Base-by-base conservation (phyloP, 805 yeast genomes). In the Sugiyamaella floridensis region DNA sequence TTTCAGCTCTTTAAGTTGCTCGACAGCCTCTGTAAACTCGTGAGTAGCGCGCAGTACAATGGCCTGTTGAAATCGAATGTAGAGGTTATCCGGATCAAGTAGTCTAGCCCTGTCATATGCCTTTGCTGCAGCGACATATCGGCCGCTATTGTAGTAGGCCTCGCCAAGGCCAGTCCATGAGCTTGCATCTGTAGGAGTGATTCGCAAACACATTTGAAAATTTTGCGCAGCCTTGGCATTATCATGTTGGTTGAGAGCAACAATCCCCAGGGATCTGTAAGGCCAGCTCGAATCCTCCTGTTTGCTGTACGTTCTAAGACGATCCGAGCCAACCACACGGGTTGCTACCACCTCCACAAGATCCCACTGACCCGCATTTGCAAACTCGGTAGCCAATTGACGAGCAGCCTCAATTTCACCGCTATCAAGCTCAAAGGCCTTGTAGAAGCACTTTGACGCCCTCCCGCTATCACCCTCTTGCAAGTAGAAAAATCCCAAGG, bases 111-210 rank as follows among this genome's bases (percentile, higher is more conserved):
- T 82, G 29, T 72, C 74, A 60, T 89, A 86, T 1, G 93, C 97
- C 66, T 86, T 89, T 9, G 79, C 74, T 0, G 96, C 88, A 2
- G 98, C 95, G 52, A 87, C 90, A 44, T 84, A 72, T 55, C 96
- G 76, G 1, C 99, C 99, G 66, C 93, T 81, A 22, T 82, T 79
- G 51, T 78, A 73, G 66, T 93, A 93, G 0, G 97, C 92, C 66
- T 93, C 98, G n/a, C 99, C 99, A n/a, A 93, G 72, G 0, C 97
- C 97, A 28, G 86, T 74, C 97, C 98, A 92, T 1, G 96, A 84
- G 58, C 86, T 84, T 1, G 79, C 65, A 67, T 93, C 97, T 50
- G 63, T 57, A 0, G 85, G 72, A 43, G 82, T 72, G 57, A 85
- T 71, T 56, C 97, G 76, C 47, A 93, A 72, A 1, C 97, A 89